Evolutionary conservation across 495 filamentous ascomycete species (phyloP), one percentile per base, ranked within the genome.

Genomic region (Aspergillus ostianus): DNA sequence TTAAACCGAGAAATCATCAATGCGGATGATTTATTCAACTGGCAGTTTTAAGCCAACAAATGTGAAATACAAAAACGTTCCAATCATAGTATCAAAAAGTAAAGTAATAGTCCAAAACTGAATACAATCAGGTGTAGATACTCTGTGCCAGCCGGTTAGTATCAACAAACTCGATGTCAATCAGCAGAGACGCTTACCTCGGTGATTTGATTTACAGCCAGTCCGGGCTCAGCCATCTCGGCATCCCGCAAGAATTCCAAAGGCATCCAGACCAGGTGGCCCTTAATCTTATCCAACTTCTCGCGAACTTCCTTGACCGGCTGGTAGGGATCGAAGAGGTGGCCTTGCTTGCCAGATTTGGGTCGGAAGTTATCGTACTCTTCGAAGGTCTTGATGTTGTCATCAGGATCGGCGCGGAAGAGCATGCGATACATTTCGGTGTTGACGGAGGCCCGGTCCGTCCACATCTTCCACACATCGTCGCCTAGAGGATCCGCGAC

Each of bases 231-330:
- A 0, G 92, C 93, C 93, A 97, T 94, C 63, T 88, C 80, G 0
- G 88, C 93, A 63, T 96, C 89, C 60, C 80, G 76, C 66, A 97
- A 72, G 67, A 96, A 98, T 46, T 93, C 85, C 63, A 97, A 67
- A 51, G 92, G 93, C 88, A 97, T 91, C 93, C 93, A 97, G 0
- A 98, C 92, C 27, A 98, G 70, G 79, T 97, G 94, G 0, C 93
- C 94, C 71, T 85, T 88, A 68, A 97, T 85, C 62, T 83, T 74
- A 67, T 91, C 87, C 32, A 98, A 77, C 71, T 91, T 90, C 67
- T 81, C 63, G 21, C 89, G 81, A 15, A 95, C 85, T 49, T 93
- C 87, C 21, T 83, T 71, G 0, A 81, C 80, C 0, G 90, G 86
- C 62, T 87, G 80, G 74, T 85, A 90, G 12, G 82, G 82, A 66